Evolutionary conservation across 2,329 filamentous ascomycete genomes (phyloP), one percentile per base, ranked within the genome.

Genomic region (Sphaerulina populicola): DNA sequence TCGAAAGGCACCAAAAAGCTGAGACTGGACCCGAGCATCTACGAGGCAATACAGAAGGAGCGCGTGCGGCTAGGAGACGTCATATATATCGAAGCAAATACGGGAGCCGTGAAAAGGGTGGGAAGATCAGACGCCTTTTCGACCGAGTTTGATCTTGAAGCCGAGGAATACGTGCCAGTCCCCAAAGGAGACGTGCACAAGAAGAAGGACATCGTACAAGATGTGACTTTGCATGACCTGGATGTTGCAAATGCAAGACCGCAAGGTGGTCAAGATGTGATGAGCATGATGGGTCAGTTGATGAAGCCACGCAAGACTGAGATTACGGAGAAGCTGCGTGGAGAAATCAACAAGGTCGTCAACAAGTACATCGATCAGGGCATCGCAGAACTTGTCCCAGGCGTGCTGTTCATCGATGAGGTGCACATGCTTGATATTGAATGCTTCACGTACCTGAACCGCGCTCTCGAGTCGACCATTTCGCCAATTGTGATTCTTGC

Each of bases 261-360:
- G 4, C 89, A 97, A 74, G 93, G 93, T 47, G 93, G 93, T 40
- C 93, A 98, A 76, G 93, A 98, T 70, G 94, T 98, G 60, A 97
- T 98, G 90, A 96, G 90, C 75, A 97, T 98, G 93, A 97, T 98
- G 91, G 93, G 93, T 64, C 93, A 98, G 72, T 74, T 98, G 66
- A 96, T 97, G 89, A 97, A 97, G 79, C 93, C 93, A 56, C 94
- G 94, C 76, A 96, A 96, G 83, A 98, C 93, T 5, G 93, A 98
- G 70, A 97, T 98, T 66, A 98, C 93, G 29, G 93, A 98, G 72
- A 98, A 98, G 76, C 75, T 98, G 65, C 82, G 93, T 54, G 77
- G 81, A 50, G 93, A 98, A 74, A 97, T 98, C 75, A 96, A 98
- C 80, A 97, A 97, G 75, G 91, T 98, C 29, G 93, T 98, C 60